These are phyloP conservation scores for Rhodotorula paludigena DNA, from an alignment of 768 basidiomycete species.

Conservation along the genomic window DNA sequence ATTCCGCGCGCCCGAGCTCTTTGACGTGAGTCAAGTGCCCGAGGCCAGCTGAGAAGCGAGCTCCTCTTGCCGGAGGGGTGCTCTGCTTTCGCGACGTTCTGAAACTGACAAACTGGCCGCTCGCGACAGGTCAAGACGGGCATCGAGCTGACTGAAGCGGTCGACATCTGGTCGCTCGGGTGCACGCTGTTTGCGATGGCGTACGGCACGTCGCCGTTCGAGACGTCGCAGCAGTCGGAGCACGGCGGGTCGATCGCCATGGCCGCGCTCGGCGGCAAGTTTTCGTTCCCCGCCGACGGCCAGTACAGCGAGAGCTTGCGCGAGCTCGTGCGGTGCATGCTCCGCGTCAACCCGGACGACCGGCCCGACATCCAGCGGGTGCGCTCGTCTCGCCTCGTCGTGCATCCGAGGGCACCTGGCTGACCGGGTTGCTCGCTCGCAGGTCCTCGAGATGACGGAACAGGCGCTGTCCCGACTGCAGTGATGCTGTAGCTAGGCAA, in stretches of 20 bases:
- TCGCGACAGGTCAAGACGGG: constrained; percentile 22
- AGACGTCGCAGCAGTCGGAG: constrained; percentile 81
- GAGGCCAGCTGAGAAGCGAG: no score
- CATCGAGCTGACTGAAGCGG: constrained; percentile 18
- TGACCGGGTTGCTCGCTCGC: neutral
- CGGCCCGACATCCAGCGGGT: constrained; percentile 84
- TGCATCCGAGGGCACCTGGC: neutral
- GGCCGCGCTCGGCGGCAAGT: constrained; percentile 91
- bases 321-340: constrained; percentile 74
- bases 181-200: constrained; percentile 92
- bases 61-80: no score
- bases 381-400: constrained; percentile 13
- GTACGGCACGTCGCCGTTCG: constrained; percentile 93
- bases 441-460: constrained; percentile 25
- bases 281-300: constrained; percentile 68
- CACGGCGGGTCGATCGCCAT: constrained; percentile 93
- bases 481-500: neutral
- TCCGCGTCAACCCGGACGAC: constrained; percentile 73
- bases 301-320: constrained; percentile 77
- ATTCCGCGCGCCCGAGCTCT: constrained; percentile 93
- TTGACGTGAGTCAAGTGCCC: constrained; percentile 65
- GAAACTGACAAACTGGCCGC: no score
- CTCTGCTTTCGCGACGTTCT: no score
- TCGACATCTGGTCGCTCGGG: constrained; percentile 70
- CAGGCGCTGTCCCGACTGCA: constrained; percentile 10